A percentile compares a stretch with the other conserved stretches of the same genome.
Conservation (phyloP, 345 rosid genomes). For the Bretschneidera sinensis region DNA sequence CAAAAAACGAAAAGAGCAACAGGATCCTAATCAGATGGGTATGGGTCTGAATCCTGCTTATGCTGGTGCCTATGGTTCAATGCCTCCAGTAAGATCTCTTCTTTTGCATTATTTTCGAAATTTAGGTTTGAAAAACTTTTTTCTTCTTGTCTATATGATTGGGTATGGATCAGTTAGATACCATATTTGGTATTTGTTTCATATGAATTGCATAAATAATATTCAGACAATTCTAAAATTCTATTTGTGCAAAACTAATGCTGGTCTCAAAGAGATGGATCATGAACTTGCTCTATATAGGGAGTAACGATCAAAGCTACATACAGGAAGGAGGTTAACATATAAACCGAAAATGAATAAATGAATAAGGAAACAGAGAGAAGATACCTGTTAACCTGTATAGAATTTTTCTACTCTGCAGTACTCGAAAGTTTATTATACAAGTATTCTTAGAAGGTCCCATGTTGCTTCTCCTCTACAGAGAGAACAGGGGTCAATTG, state of each 20-base stretch:
- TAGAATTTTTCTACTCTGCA: not conserved
- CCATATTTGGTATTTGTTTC: not conserved
- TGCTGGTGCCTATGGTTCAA: conserved; percentile 64
- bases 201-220: not conserved
- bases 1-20: conserved; percentile 85
- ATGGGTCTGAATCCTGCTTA: conserved; percentile 59
- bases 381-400: not conserved
- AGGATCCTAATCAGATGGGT: conserved; percentile 61
- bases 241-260: not conserved
- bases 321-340: not conserved
- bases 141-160: too few relatives aligned
- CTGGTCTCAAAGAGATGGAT: not conserved
- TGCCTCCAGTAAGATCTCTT: conserved; percentile 61
- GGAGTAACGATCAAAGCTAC: not conserved
- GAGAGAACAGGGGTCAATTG: too few relatives aligned
- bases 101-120: not conserved
- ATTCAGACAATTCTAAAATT: not conserved
- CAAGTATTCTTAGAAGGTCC: not conserved
- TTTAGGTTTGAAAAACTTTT: not conserved
- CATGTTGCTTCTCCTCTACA: too few relatives aligned
- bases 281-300: not conserved
- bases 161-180: not conserved
- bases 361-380: not conserved
- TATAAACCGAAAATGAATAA: not conserved
- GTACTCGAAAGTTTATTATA: not conserved